Evolutionary conservation across 306 rosid genomes (phyloP).

Genomic region (Ziziphus jujuba): DNA sequence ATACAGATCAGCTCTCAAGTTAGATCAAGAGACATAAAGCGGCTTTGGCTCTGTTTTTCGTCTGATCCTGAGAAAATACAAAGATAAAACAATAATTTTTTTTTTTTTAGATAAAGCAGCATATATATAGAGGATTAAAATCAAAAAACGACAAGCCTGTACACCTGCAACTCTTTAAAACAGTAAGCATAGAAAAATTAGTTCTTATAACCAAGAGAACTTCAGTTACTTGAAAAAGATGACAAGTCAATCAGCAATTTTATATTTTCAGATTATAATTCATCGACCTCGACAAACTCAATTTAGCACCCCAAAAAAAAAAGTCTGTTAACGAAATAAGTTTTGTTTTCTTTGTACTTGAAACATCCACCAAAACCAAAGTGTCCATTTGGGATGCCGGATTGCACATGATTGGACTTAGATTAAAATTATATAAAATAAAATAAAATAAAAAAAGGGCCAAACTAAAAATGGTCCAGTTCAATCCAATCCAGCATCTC

Average conservation of each 20-base stretch:
- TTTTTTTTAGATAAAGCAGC: conserved; percentile 7
- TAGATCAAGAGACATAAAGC: conserved; percentile 48
- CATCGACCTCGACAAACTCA: background rate
- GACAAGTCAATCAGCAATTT: no score
- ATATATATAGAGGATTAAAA: background rate
- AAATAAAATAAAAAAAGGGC: no score
- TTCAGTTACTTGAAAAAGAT: no score
- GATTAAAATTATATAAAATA: no score
- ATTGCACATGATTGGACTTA: no score
- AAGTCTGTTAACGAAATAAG: background rate
- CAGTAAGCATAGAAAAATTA: background rate
- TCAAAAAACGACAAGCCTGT: background rate
- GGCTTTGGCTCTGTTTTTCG: conserved; percentile 82
- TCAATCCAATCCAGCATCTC: no score
- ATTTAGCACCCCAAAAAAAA: background rate
- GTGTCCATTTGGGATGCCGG: no score
- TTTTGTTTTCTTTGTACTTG: background rate
- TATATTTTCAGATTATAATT: background rate
- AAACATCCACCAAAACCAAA: background rate
- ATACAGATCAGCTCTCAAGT: background rate
- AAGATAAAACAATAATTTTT: conserved; percentile 17
- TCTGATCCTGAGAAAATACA: conserved; percentile 64
- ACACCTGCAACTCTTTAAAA: background rate
- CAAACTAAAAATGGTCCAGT: no score
- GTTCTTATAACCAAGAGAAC: background rate